Evolutionary conservation across 108 stramenopile species (phyloP).

Genomic region (Aurantiochytrium sp.): DNA sequence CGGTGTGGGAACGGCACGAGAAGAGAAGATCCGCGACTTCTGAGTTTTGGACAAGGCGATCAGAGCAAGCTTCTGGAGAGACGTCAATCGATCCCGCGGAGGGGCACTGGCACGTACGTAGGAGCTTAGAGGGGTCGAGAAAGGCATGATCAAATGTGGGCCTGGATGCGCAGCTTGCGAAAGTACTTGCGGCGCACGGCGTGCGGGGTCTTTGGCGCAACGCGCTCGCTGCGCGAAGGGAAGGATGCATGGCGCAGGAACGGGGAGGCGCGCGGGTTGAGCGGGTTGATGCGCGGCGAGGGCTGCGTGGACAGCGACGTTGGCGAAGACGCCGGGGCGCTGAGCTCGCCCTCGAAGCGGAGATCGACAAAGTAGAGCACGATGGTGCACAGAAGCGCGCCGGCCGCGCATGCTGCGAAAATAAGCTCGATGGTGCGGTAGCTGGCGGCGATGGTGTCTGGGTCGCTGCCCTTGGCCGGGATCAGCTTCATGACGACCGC

Average conservation of each 20-base stretch:
- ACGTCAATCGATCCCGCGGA: no score
- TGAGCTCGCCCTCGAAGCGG: neutral
- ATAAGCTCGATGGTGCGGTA: neutral
- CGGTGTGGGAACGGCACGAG: no score
- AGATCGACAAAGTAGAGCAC: neutral
- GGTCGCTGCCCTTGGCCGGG: neutral
- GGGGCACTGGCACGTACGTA: no score
- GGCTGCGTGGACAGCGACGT: neutral
- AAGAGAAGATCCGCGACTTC: no score
- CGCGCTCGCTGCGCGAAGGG: neutral
- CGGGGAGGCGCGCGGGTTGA: slow-evolving; percentile 10
- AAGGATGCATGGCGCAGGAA: neutral
- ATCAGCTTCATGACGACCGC: neutral
- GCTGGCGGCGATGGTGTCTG: neutral
- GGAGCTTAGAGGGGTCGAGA: no score
- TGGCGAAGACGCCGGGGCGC: neutral
- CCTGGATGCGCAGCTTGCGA: slow-evolving; percentile 31
- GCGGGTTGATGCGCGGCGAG: slow-evolving; percentile 13
- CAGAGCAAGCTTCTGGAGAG: no score
- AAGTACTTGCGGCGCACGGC: slow-evolving; percentile 22
- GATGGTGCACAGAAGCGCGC: neutral
- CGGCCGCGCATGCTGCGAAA: neutral
- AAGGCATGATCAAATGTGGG: slow-evolving; percentile 18
- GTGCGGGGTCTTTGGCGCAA: slow-evolving; percentile 14
- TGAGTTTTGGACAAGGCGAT: no score